A percentile compares a stretch with the other conserved stretches of the same genome.
Conservation (phyloP, 495 filamentous ascomycete genomes). For the Penicillium parvum region DNA sequence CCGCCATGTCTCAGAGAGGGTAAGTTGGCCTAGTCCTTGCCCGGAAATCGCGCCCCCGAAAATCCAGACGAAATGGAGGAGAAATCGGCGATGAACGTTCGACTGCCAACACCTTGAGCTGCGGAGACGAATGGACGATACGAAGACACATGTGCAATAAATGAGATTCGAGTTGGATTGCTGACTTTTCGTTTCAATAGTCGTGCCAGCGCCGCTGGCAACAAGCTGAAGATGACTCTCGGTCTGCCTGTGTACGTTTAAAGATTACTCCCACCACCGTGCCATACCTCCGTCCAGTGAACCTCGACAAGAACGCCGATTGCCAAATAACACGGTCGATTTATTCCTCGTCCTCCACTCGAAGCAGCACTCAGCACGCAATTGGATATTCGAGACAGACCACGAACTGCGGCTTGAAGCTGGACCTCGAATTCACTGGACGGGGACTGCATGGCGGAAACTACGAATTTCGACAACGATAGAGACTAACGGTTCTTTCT, state of each 20-base stretch:
- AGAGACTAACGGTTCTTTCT: conserved; percentile 21
- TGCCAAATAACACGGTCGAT: conserved; percentile 5
- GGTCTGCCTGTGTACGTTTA: conserved; percentile 95
- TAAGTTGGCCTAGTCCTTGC: conserved; percentile 29
- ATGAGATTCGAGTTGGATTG: conserved; percentile 7
- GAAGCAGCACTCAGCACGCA: background rate
- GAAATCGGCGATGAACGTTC: conserved; percentile 14
- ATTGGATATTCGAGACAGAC: conserved; percentile 1
- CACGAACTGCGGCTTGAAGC: conserved; percentile 3
- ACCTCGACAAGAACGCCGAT: conserved; percentile 8
- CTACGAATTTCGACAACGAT: conserved; percentile 1
- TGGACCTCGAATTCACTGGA: conserved; percentile 7
- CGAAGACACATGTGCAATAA: background rate
- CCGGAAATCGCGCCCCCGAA: conserved; percentile 12
- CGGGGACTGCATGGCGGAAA: conserved; percentile 8
- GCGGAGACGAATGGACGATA: conserved; percentile 9
- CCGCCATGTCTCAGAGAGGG: conserved; percentile 57
- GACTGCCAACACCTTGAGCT: conserved; percentile 13
- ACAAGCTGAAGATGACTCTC: conserved; percentile 99
- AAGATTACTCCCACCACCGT: conserved; percentile 15
- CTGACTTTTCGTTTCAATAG: conserved; percentile 39
- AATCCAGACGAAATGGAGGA: background rate
- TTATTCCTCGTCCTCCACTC: background rate
- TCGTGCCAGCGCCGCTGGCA: conserved; percentile 90
- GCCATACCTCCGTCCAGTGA: conserved; percentile 15